Conservation (phyloP, 192 early-diverging fungal species). For the Rhizophlyctis rosea region DNA sequence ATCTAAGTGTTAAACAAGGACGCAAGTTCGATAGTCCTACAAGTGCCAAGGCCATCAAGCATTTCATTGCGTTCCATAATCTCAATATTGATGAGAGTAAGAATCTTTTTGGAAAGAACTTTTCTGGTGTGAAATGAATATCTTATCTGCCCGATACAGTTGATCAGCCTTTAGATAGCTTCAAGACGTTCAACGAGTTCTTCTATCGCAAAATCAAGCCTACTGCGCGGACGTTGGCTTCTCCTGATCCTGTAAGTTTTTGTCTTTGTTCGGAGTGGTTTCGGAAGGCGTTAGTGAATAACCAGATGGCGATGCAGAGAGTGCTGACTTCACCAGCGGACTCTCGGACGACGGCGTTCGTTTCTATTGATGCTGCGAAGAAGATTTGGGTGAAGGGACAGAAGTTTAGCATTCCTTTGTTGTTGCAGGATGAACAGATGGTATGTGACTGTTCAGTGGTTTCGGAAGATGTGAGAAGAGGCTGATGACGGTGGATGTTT, state of each 20-base stretch:
- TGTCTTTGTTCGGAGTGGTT: too few species aligned
- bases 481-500: too few species aligned
- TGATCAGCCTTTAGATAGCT: conserved; percentile 61
- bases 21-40: conserved; percentile 63
- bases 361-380: conserved; percentile 61
- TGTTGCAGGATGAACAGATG: conserved; percentile 50
- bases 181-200: conserved; percentile 80
- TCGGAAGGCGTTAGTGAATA: too few species aligned
- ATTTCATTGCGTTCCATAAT: conserved; percentile 71
- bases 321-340: conserved; percentile 74
- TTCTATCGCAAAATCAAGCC: conserved; percentile 80
- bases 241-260: conserved; percentile 29
- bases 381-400: conserved; percentile 79
- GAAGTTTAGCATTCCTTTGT: conserved; percentile 58
- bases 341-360: conserved; percentile 66
- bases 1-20: conserved; percentile 62
- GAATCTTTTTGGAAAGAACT: not conserved
- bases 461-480: too few species aligned
- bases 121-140: not conserved
- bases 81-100: conserved; percentile 59
- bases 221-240: conserved; percentile 43
- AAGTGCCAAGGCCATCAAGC: conserved; percentile 60
- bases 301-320: too few species aligned
- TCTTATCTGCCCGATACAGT: conserved; percentile 25
- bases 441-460: conserved; percentile 3